Evolutionary conservation across 768 basidiomycete species (phyloP).

Genomic region (Leccinum arenicola): DNA sequence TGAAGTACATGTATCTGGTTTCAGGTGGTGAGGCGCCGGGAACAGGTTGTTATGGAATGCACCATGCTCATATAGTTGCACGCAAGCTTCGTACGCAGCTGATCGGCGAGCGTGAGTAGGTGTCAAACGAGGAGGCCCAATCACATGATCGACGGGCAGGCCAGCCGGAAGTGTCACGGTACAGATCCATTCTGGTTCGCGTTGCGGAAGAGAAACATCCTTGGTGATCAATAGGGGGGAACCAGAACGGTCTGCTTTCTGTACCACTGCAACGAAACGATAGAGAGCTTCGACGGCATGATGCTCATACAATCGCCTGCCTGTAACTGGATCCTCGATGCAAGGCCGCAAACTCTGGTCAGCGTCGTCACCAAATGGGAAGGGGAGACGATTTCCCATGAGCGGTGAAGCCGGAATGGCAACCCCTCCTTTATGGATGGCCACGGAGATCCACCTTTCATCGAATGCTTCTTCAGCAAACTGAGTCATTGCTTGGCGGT

Average conservation of each 20-base stretch:
- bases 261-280: slow-evolving; percentile 40
- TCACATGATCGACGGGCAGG: slow-evolving; percentile 38
- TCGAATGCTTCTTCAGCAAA: slow-evolving; percentile 38
- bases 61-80: slow-evolving; percentile 46
- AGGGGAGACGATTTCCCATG: slow-evolving; percentile 39
- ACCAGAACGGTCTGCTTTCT: slow-evolving; percentile 6
- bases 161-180: slow-evolving; percentile 46
- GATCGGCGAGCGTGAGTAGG: slow-evolving; percentile 54
- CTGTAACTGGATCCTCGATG: slow-evolving; percentile 62
- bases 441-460: slow-evolving; percentile 50
- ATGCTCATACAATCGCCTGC: slow-evolving; percentile 54
- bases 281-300: slow-evolving; percentile 59
- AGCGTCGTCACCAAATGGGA: slow-evolving; percentile 44
- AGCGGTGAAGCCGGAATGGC: slow-evolving; percentile 47
- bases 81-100: slow-evolving; percentile 58
- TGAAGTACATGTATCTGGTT: slow-evolving; percentile 1
- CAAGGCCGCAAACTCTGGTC: slow-evolving; percentile 30
- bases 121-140: slow-evolving; percentile 45
- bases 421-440: slow-evolving; percentile 33
- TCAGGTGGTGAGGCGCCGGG: slow-evolving; percentile 10
- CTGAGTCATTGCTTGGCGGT: slow-evolving; percentile 50
- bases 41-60: slow-evolving; percentile 52
- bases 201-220: slow-evolving; percentile 23
- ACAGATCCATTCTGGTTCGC: slow-evolving; percentile 39
- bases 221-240: slow-evolving; percentile 22